phyloP scores from a whole-genome alignment of 2,329 filamentous ascomycete genomes.

The Fusarium veterinarium region DNA sequence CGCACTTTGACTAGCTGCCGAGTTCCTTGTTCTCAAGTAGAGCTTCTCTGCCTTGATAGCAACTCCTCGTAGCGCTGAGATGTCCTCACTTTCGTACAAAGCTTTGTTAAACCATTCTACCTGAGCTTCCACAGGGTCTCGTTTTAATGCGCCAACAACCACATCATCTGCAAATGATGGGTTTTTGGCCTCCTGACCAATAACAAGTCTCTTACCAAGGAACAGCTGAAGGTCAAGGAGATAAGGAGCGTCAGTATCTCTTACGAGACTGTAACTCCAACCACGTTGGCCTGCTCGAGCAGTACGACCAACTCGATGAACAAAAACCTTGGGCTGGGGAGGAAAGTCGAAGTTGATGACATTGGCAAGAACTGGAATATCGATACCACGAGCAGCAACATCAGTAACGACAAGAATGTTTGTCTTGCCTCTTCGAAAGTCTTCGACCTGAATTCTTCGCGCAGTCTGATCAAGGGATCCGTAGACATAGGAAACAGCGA shows the following conservation, averaged over 20 bases:
- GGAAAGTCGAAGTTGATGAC: conserved; percentile 99
- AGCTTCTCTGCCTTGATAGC: conserved; percentile 91
- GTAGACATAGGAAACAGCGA: conserved; percentile 93
- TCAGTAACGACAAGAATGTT: conserved; percentile 97
- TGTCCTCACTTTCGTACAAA: conserved; percentile 78
- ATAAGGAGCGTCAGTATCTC: conserved; percentile 90
- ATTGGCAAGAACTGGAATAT: conserved; percentile 95
- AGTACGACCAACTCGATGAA: conserved; percentile 95
- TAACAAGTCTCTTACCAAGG: conserved; percentile 82
- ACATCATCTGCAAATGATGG: conserved; percentile 85
- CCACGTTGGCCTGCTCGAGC: conserved; percentile 92
- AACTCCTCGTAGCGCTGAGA: conserved; percentile 76
- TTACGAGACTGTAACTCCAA: conserved; percentile 94
- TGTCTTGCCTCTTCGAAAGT: conserved; percentile 84
- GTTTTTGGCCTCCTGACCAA: conserved; percentile 73
- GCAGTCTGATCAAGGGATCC: conserved; percentile 95
- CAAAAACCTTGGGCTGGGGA: conserved; percentile 94
- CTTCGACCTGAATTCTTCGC: conserved; percentile 89
- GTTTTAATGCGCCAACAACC: conserved; percentile 79
- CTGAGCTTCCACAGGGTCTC: conserved; percentile 78
- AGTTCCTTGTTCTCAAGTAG: conserved; percentile 89
- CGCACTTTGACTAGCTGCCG: conserved; percentile 89
- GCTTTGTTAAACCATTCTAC: conserved; percentile 88
- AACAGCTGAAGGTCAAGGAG: conserved; percentile 95
- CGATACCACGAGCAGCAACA: conserved; percentile 95